These are phyloP conservation scores for Puya raimondii DNA, from an alignment of 176 grass and related monocot genomes.

Conservation along the genomic window DNA sequence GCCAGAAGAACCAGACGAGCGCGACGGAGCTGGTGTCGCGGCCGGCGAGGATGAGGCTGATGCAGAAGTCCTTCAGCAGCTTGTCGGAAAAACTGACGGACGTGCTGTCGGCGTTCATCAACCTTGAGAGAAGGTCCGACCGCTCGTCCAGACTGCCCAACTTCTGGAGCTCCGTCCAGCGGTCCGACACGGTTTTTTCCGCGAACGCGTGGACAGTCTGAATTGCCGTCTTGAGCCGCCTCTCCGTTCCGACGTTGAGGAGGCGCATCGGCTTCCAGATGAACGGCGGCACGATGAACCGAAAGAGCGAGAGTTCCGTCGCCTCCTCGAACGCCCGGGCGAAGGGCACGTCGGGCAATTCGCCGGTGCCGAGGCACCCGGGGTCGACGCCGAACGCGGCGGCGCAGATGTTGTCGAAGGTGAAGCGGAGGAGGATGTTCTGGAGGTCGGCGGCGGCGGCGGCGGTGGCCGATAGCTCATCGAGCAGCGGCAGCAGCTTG, in stretches of 20 bases:
- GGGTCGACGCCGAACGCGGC: constrained; percentile 60
- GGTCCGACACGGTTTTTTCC: constrained; percentile 43
- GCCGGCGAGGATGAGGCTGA: constrained; percentile 92
- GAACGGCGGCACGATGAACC: constrained; percentile 73
- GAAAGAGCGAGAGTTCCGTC: constrained; percentile 51
- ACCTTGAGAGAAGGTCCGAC: constrained; percentile 57
- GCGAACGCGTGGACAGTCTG: constrained; percentile 51
- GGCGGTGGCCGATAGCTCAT: neutral
- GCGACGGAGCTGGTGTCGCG: constrained; percentile 93
- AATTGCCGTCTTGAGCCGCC: constrained; percentile 31
- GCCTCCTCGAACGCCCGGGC: constrained; percentile 72
- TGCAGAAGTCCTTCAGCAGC: constrained; percentile 84
- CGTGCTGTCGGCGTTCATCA: constrained; percentile 21
- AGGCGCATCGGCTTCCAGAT: constrained; percentile 65
- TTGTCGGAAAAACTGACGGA: constrained; percentile 40
- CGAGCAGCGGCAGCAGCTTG: constrained; percentile 38
- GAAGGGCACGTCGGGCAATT: constrained; percentile 69
- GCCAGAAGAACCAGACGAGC: constrained; percentile 90
- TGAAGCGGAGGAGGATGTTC: constrained; percentile 75
- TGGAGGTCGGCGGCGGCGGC: constrained; percentile 23
- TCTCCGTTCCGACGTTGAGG: constrained; percentile 47
- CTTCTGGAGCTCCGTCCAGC: constrained; percentile 42
- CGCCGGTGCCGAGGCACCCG: constrained; percentile 51
- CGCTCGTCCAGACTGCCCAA: constrained; percentile 19
- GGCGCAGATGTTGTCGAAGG: constrained; percentile 84